These are phyloP conservation scores for Apophysomyces sp. DNA, from an alignment of 371 early-diverging fungal species.

Conservation along the genomic window DNA sequence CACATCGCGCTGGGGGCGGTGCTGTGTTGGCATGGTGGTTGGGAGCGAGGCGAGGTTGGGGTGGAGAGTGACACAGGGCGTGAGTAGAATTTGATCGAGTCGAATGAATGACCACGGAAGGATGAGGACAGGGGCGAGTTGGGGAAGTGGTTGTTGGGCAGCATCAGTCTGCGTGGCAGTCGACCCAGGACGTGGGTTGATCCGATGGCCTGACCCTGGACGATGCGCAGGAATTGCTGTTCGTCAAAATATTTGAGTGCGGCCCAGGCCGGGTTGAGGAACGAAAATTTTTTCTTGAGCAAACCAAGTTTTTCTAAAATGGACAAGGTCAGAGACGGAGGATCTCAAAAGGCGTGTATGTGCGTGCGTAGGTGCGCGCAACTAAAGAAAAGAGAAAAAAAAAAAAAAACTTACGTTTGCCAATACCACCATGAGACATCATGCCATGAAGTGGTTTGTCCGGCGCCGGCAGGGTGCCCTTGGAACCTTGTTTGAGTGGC, in stretches of 20 bases:
- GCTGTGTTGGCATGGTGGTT: neutral
- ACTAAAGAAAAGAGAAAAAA: neutral
- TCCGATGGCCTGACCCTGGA: slow-evolving; percentile 20
- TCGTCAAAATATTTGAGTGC: slow-evolving; percentile 35
- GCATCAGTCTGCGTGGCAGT: slow-evolving; percentile 13
- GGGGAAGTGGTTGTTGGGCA: slow-evolving; percentile 2
- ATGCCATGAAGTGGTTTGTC: slow-evolving; percentile 39
- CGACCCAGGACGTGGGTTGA: slow-evolving; percentile 18
- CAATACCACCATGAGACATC: slow-evolving; percentile 43
- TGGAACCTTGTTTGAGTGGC: slow-evolving; percentile 39
- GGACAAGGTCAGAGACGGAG: no score
- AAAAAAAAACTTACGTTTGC: slow-evolving; percentile 31
- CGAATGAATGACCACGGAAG: neutral
- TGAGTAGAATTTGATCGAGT: neutral
- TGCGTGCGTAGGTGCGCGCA: no score
- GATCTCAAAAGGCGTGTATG: no score
- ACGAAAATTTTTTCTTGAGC: slow-evolving; percentile 25
- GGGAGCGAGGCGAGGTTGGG: neutral
- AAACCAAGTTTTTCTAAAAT: slow-evolving; percentile 20
- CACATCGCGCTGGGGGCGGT: neutral
- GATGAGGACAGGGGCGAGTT: neutral
- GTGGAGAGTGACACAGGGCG: neutral
- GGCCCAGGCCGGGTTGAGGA: slow-evolving; percentile 30
- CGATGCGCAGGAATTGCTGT: slow-evolving; percentile 23
- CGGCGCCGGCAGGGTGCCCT: slow-evolving; percentile 38